Evolutionary conservation across 2,329 filamentous ascomycete species (phyloP), one percentile per base, ranked within the genome.

Genomic region (Epichloe coenophiala): DNA sequence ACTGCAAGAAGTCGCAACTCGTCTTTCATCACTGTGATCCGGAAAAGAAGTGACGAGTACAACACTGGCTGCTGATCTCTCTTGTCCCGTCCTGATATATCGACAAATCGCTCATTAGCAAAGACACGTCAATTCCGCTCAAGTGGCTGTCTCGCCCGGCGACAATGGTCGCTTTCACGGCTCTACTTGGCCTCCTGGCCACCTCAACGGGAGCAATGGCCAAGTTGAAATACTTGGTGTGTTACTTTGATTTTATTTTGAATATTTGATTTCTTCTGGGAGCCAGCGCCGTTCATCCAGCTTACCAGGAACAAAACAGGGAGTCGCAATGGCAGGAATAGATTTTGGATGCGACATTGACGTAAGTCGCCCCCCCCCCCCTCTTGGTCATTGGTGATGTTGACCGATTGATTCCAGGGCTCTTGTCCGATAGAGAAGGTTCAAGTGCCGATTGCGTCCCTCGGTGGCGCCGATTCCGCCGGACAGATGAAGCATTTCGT

Each of bases 401-500:
- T 33, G 6, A 49, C 21, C 15, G 17, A 48, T 48, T 27, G 27
- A 27, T 8, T 41, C 3, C 41, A 71, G 64, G 70, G 69, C 51
- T 64, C 58, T 43, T 72, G 70, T 59, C 66, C 68, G 1, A 54
- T 58, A 5, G 57, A 58, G 13, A 65, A 63, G 0, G 59, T 63
- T 15, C 63, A 68, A 45, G 59, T 71, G 31, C 68, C 68, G 9
- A 53, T 68, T 12, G 59, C 53, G 6, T 53, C 57, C 57, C 56
- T 61, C 11, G 63, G 63, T 7, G 64, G 63, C 17, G 64, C 60
- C 55, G 61, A 64, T 45, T 75, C 72, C 11, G 63, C 65, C 3
- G 71, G 63, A 0, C 77, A 81, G 57, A 80, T 81, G 73, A 66
- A 73, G 41, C 76, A 81, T 57, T 81, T 80, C 57, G 67, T 71